Evolutionary conservation across 2,329 filamentous ascomycete species (phyloP).

Genomic region (Aspergillus quadricinctus): DNA sequence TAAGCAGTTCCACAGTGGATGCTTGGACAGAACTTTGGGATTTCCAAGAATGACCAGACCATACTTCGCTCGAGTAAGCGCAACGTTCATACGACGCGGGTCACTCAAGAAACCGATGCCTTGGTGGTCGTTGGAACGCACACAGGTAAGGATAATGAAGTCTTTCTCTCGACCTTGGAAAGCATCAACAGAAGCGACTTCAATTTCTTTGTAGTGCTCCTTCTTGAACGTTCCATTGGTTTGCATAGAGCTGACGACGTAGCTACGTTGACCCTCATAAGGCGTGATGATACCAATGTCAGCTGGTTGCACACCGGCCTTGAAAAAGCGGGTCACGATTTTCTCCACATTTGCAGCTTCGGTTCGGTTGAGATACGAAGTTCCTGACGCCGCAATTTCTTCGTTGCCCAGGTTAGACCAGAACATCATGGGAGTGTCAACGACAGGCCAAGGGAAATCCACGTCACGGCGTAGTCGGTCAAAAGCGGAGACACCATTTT

Average conservation of each 20-base stretch:
- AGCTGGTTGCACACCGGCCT: constrained; percentile 87
- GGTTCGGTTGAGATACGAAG: constrained; percentile 95
- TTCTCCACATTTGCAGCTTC: constrained; percentile 98
- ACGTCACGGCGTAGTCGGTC: constrained; percentile 87
- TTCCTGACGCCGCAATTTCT: constrained; percentile 96
- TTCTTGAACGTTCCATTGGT: constrained; percentile 96
- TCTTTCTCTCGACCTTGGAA: constrained; percentile 99
- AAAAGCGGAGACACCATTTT: constrained; percentile 90
- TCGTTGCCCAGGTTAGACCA: constrained; percentile 98
- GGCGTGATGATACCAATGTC: constrained; percentile 98
- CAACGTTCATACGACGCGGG: constrained; percentile 93
- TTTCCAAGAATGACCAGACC: constrained; percentile 95
- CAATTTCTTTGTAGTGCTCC: constrained; percentile 96
- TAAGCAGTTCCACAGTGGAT: constrained; percentile 95
- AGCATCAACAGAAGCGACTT: constrained; percentile 95
- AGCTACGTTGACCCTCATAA: constrained; percentile 96
- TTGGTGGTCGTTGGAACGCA: constrained; percentile 97
- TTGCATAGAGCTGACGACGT: constrained; percentile 99
- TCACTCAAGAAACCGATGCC: constrained; percentile 98
- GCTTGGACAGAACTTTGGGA: constrained; percentile 94
- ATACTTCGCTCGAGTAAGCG: constrained; percentile 93
- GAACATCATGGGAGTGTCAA: constrained; percentile 98
- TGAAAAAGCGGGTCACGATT: constrained; percentile 97
- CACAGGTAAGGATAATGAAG: constrained; percentile 95
- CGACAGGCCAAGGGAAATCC: constrained; percentile 96